Conservation (phyloP, 176 grass and related monocot genomes). For the Bothriochloa decipiens region DNA sequence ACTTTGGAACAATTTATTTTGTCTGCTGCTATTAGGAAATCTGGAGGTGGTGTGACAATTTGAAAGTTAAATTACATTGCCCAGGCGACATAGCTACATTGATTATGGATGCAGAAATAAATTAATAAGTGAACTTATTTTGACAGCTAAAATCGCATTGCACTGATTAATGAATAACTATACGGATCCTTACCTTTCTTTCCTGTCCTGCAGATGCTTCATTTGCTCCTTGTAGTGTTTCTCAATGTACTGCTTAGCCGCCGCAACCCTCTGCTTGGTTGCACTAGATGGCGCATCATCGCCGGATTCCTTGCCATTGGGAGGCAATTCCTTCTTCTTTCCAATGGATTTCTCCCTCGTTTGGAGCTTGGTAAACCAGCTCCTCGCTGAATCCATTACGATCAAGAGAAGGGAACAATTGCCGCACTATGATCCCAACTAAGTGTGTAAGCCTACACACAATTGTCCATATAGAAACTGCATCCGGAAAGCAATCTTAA, state of each 20-base stretch:
- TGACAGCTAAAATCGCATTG: too few species aligned
- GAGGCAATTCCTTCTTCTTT: conserved; percentile 82
- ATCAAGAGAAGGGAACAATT: conserved; percentile 10
- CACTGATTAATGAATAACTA: too few species aligned
- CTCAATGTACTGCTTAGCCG: conserved; percentile 94
- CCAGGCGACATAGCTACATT: too few species aligned
- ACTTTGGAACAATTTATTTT: too few species aligned
- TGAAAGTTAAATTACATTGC: too few species aligned
- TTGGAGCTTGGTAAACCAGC: conserved; percentile 94
- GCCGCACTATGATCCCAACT: background rate
- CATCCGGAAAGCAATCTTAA: conserved; percentile 26
- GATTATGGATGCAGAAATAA: too few species aligned
- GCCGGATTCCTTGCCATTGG: conserved; percentile 61
- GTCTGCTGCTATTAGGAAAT: too few species aligned
- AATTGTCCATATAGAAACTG: conserved; percentile 4
- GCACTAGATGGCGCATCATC: conserved; percentile 80
- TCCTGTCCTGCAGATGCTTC: conserved; percentile 89
- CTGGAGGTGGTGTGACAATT: too few species aligned
- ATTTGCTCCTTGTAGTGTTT: conserved; percentile 97
- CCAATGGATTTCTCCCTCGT: conserved; percentile 74
- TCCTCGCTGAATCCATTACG: conserved; percentile 85
- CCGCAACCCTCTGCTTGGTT: conserved; percentile 76
- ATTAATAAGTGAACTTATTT: too few species aligned
- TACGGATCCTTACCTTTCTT: conserved; percentile 62
- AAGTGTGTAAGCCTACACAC: conserved; percentile 35